Percentiles rank a stretch among this genome's conserved stretches.
phyloP scores from a whole-genome alignment of 345 rosid genomes.

The Toxicodendron radicans region DNA sequence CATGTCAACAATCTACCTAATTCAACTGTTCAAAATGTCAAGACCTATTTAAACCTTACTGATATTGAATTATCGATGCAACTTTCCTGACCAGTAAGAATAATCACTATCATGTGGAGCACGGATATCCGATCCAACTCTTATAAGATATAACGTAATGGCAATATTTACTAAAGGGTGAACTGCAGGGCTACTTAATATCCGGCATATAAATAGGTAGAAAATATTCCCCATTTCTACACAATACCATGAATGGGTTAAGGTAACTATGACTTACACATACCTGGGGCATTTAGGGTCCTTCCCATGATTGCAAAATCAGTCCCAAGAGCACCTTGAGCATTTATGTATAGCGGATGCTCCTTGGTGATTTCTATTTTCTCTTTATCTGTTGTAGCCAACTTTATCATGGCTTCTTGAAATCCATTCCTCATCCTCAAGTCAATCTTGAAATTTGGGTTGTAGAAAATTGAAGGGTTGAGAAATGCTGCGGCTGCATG shows the following conservation, averaged over 20 bases:
- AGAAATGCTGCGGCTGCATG: conserved; percentile 57
- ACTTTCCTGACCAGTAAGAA: not conserved
- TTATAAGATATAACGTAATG: not conserved
- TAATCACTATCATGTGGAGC: not conserved
- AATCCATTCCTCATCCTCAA: conserved; percentile 59
- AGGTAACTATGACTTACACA: conserved; percentile 6
- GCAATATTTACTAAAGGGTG: not conserved
- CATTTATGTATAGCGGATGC: conserved; percentile 49
- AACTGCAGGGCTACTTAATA: not conserved
- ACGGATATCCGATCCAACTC: too few relatives aligned
- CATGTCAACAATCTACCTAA: not conserved
- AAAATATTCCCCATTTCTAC: not conserved
- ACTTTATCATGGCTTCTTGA: conserved; percentile 63
- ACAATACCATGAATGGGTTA: not conserved
- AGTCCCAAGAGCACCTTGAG: conserved; percentile 60
- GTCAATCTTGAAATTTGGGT: conserved; percentile 50
- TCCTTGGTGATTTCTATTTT: conserved; percentile 53
- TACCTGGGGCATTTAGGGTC: conserved; percentile 63
- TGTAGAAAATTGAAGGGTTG: conserved; percentile 62
- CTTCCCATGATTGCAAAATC: conserved; percentile 68
- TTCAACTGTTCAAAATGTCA: conserved; percentile 2
- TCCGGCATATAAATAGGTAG: not conserved
- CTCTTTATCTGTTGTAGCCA: conserved; percentile 47
- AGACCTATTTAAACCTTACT: not conserved
- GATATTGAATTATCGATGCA: not conserved